Conservation (phyloP, 2,329 filamentous ascomycete genomes). For the Incumbomyces delicatus region DNA sequence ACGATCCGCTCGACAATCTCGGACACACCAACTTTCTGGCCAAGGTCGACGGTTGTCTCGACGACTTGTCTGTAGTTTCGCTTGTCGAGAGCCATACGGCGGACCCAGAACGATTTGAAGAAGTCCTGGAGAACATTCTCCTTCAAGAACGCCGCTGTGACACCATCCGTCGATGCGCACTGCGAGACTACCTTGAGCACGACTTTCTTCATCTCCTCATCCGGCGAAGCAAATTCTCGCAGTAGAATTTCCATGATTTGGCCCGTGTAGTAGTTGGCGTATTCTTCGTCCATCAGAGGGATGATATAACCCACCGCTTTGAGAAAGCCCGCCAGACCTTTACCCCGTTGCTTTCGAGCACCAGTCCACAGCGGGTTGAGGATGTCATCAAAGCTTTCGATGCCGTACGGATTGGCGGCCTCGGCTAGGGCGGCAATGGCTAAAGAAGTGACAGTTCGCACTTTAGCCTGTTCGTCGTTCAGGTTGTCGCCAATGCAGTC, state of each 20-base stretch:
- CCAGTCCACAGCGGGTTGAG: constrained; percentile 96
- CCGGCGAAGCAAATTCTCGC: constrained; percentile 89
- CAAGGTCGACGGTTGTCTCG: constrained; percentile 92
- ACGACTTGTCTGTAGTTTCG: constrained; percentile 97
- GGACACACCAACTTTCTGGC: constrained; percentile 92
- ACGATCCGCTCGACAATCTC: constrained; percentile 93
- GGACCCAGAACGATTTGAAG: constrained; percentile 98
- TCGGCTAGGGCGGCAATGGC: constrained; percentile 92
- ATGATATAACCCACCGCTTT: constrained; percentile 98
- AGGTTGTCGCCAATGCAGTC: constrained; percentile 94
- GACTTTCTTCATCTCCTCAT: constrained; percentile 99
- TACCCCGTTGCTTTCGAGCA: constrained; percentile 89
- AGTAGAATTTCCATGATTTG: constrained; percentile 99
- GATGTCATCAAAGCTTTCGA: constrained; percentile 97
- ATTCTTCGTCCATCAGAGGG: constrained; percentile 98
- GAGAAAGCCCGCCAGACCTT: constrained; percentile 87
- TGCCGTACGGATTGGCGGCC: constrained; percentile 95
- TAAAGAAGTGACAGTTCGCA: constrained; percentile 88
- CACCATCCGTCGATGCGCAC: constrained; percentile 86
- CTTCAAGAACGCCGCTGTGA: constrained; percentile 88
- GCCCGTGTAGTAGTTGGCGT: constrained; percentile 96
- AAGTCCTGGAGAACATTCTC: constrained; percentile 92
- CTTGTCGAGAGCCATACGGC: constrained; percentile 93
- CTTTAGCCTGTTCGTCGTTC: constrained; percentile 96
- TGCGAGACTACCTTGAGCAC: constrained; percentile 96